Base-by-base conservation (phyloP, 345 rosid species). In the Lumnitzera littorea region DNA sequence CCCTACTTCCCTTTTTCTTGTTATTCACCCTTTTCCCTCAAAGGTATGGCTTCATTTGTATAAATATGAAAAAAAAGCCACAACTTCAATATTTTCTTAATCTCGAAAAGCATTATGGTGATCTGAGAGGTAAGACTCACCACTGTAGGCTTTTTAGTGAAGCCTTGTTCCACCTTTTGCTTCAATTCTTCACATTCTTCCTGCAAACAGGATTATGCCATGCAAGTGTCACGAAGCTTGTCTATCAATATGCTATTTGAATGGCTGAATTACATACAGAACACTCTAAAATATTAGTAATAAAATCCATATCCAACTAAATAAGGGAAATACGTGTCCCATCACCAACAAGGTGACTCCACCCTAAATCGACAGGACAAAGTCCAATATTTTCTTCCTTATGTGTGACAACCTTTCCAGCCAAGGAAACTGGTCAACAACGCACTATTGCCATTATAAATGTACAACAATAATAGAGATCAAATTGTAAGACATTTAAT, bases 171-270 rank as follows among this genome's bases (percentile, higher is more conserved):
- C 55, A 73, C 68, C 66, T 78, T 69, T 56, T 65, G 63, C 17
- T 23, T 56, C 74, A 84, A 69, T 67, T 80, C 85, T 57, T 78
- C 70, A 9, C 83, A 78, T 57, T 85, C 91, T 58, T 82, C 85
- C 91, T 82, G 78, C 17, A 57, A 56, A 41, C 3, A 12, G 36
- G 20, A 36, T 17, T 13, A 41, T 14, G 20, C 15, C 46, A 5
- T 51, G 25, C 14, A 15, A 55, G 46, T 13, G 41, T 23, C 29
- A 14, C 4, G 24, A 15, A 54, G 13, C 29, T 23, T 24, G 2
- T 20, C 29, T 52, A 51, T 52, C 55, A 52, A 2, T 15, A 15
- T 17, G 55, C 24, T 36, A 36, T 15, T 12, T 43, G 62, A 58
- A 17, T 17, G 13, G 50, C 58, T 46, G 27, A 13, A 43, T n/a